A percentile compares a stretch with the other conserved stretches of the same genome.
Evolutionary conservation across 1,284 basidiomycete species (phyloP).

Genomic region (Trichosporon coremiiforme): DNA sequence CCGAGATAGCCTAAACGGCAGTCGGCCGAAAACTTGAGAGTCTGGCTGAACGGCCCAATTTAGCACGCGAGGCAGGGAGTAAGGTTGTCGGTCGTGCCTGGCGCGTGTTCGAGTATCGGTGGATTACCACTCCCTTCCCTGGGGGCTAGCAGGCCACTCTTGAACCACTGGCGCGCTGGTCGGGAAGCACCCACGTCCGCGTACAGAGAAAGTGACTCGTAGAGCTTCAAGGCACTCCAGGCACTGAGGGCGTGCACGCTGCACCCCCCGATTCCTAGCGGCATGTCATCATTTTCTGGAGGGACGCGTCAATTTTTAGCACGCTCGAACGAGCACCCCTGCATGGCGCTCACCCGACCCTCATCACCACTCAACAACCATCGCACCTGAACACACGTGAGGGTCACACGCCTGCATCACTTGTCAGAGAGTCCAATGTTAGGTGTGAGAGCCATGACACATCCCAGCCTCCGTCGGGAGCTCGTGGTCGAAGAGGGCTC

Average conservation of each 20-base stretch:
- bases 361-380: no score
- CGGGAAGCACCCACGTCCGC: no score
- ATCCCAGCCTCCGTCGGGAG: background rate
- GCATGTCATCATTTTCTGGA: background rate
- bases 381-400: no score
- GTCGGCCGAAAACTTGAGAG: background rate
- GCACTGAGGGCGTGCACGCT: no score
- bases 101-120: background rate
- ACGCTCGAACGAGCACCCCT: background rate
- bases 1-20: background rate
- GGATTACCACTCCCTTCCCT: no score
- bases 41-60: background rate
- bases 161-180: no score
- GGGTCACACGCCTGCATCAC: no score
- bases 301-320: background rate
- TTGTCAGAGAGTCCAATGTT: no score
- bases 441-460: background rate
- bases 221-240: background rate
- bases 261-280: background rate
- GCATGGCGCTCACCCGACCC: background rate
- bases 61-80: background rate
- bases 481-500: background rate
- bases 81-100: conserved; percentile 7
- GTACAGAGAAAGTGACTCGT: background rate
- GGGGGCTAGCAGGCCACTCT: no score